Base-by-base conservation (phyloP, 1,284 basidiomycete genomes). In the Heterobasidion annosum region DNA sequence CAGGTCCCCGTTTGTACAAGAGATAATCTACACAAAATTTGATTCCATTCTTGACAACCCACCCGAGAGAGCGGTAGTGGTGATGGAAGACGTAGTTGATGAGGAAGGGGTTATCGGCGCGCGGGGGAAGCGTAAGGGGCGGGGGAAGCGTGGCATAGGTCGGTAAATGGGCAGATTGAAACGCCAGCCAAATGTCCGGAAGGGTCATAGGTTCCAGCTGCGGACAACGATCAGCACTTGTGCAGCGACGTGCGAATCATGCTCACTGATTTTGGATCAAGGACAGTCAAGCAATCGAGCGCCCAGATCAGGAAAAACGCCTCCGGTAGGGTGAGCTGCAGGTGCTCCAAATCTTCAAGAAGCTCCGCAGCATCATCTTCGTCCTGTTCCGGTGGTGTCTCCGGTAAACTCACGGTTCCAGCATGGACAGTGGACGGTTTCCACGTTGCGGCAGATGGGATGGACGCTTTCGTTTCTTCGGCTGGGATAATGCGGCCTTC, bases 1-100 rank as follows among this genome's bases (percentile, higher is more conserved):
- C 93, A 0, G 96, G 95, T 0, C 97, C 97, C 8, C 88, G 82
- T 59, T 94, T 95, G 70, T 99, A 99, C 34, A 99, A 73, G 13
- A 99, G 77, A 72, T 90, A 93, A 65, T 99, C 97, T 45, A 89
- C 89, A 65, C 94, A 98, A 70, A 99, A 99, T 70, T 99, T 99
- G 73, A 97, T 86, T 2, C 97, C 97, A 25, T 83, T 84, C 68
- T 95, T 93, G 57, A 98, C 87, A 15, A 98, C 91, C 97, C 97
- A 99, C n/a, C 97, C 97, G 4, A 99, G 78, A 1, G 94, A 93
- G 18, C 96, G 84, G 67, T 91, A 99, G 70, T 99, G 93, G 67
- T 99, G 96, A 65, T 96, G 98, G 7, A 83, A 85, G 50, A 88
- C 84, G 65, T 98, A 99, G 61, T 91, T 81, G 40, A 99, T 75